These are phyloP conservation scores for Apiospora koreana DNA, from an alignment of 2,329 filamentous ascomycete species.

Conservation along the genomic window DNA sequence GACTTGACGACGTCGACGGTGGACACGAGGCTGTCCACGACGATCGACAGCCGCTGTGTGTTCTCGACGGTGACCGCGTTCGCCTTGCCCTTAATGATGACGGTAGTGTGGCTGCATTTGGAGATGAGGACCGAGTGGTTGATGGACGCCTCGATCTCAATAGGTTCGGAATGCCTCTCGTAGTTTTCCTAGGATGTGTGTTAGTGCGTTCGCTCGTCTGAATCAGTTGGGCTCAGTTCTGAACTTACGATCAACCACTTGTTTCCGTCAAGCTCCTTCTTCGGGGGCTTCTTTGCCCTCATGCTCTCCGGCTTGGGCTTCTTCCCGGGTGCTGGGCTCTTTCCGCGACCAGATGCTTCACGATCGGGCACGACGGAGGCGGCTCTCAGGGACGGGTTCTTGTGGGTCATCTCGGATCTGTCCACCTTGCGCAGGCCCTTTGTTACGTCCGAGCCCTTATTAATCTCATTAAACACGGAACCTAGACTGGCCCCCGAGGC, in stretches of 20 bases:
- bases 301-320: constrained; percentile 86
- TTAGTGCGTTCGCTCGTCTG: background rate
- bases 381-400: constrained; percentile 85
- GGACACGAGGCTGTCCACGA: constrained; percentile 61
- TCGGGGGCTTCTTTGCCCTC: constrained; percentile 78
- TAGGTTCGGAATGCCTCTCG: constrained; percentile 70
- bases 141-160: constrained; percentile 80
- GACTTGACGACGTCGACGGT: constrained; percentile 85
- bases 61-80: constrained; percentile 98
- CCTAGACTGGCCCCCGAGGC: constrained; percentile 64
- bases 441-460: constrained; percentile 86
- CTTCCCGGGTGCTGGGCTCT: constrained; percentile 86
- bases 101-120: constrained; percentile 85
- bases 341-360: constrained; percentile 60
- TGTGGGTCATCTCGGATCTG: constrained; percentile 95
- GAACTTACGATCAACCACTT: constrained; percentile 83
- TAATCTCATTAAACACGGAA: constrained; percentile 89
- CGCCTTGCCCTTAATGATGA: constrained; percentile 88
- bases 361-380: constrained; percentile 68
- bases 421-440: constrained; percentile 90
- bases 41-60: constrained; percentile 77
- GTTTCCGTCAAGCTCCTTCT: constrained; percentile 79
- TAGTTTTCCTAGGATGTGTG: constrained; percentile 77
- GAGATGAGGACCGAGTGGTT: constrained; percentile 90
- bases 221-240: background rate